Evolutionary conservation across 73 alveolate species (phyloP).

Genomic region (Paramecium pentaurelia): DNA sequence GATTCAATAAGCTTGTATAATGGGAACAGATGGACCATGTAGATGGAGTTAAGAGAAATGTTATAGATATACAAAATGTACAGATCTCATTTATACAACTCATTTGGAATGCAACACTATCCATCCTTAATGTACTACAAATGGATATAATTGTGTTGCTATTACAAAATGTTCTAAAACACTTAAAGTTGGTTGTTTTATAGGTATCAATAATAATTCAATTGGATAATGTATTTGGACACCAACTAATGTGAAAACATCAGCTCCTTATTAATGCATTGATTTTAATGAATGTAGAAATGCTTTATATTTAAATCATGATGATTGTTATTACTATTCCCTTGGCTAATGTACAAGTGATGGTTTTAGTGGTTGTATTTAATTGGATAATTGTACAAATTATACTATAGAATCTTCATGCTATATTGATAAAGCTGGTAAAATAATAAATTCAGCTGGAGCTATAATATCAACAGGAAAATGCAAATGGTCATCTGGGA

Average conservation of each 20-base stretch:
- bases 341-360: background rate
- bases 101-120: background rate
- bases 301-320: background rate
- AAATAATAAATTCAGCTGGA: background rate
- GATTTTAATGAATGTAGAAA: background rate
- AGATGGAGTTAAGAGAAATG: background rate
- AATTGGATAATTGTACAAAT: background rate
- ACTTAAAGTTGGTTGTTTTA: background rate
- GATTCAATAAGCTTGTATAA: background rate
- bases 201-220: background rate
- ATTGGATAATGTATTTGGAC: background rate
- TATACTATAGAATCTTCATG: background rate
- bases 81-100: background rate
- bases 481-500: background rate
- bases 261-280: background rate
- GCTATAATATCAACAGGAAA: background rate
- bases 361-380: background rate
- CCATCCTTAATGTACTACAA: background rate
- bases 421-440: background rate
- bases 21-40: constrained; percentile 36
- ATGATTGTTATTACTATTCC: background rate
- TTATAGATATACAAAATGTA: background rate
- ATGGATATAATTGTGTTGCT: background rate
- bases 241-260: background rate
- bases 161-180: background rate